Evolutionary conservation across 192 early-diverging fungal species (phyloP), one percentile per base, ranked within the genome.

Genomic region (Podila minutissima): DNA sequence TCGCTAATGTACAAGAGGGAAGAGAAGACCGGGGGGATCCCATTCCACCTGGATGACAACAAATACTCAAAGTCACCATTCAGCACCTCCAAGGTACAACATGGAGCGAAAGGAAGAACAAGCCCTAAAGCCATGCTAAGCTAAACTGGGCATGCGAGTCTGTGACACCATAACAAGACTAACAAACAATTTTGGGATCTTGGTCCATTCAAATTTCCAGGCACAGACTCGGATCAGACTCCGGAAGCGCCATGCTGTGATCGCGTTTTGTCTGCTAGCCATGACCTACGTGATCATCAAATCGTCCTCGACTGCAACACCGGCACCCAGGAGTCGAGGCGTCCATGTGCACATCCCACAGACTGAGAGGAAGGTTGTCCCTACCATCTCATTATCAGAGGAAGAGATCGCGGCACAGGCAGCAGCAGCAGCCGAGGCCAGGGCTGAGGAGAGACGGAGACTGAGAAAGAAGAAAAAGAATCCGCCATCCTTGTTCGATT

Each of bases 201-300:
- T 33, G 49, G 29, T 7, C n/a, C 13, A 26, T 10, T 55, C 9
- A 26, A 55, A 55, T 15, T 58, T 17, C 9, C 12, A 68, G 70
- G 32, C 29, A 46, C 58, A 67, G n/a, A 12, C 59, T n/a, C 46
- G 38, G 5, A 15, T 53, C 31, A 64, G 66, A 50, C 32, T 79
- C 33, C 75, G 75, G 13, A 79, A 79, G 38, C 75, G 75, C n/a
- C 75, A 79, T 79, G 75, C 70, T 3, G 69, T 68, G 5, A 20
- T 79, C 22, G 66, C 67, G 11, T 60, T 79, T 48, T 79, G 75
- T 32, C 69, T 79, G 9, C 46, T 71, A 15, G 66, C 75, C 13
- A 69, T 69, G 15, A 64, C 70, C 8, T 68, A 64, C 75, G 62
- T 79, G 69, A 66, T 72, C 66, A 9, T 79, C 5, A 79, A 64